Evolutionary conservation across 2,329 filamentous ascomycete species (phyloP), one percentile per base, ranked within the genome.

Genomic region (Aspergillus hortae): DNA sequence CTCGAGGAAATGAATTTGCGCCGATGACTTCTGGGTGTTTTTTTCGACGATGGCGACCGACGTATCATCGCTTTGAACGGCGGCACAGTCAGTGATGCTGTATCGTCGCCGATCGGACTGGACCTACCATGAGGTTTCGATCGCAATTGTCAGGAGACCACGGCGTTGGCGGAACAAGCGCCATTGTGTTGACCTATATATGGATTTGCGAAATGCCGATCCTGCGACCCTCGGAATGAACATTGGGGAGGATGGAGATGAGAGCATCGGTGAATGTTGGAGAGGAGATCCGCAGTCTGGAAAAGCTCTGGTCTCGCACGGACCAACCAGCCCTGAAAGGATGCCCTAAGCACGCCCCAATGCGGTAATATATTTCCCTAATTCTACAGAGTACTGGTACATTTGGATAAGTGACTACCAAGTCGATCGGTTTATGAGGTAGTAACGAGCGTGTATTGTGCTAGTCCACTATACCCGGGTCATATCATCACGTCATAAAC

Each of bases 11-110:
- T 88, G 84, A 2, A 95, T 79, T 5, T 73, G 76, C 9, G 87
- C 83, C 30, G 52, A 41, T 9, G 35, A 27, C 1, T 46, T 58
- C 4, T 33, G 35, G 10, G 51, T 56, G 27, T 71, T 62, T 61
- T 84, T 86, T 49, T 89, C 83, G 36, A 96, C 78, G 44, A 97
- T 73, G 27, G 92, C 88, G 17, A 96, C 91, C 52, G 88, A 92
- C 1, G 92, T 96, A 75, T 97, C 92, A 73, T 97, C 92, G 78
- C 92, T 78, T 25, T 17, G 23, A 4, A 23, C 23, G 23, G 23
- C 23, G 17, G 30, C 23, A 9, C n/a, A 40, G 42, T 48, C 46
- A 52, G 41, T 14, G 19, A 32, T 14, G 44, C 19, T 23, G 9
- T 12, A 21, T 12, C 9, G 21, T 44, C 15, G 33, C 7, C 35